Evolutionary conservation across 495 filamentous ascomycete genomes (phyloP), one percentile per base, ranked within the genome.

Genomic region (Aspergillus sparsus): DNA sequence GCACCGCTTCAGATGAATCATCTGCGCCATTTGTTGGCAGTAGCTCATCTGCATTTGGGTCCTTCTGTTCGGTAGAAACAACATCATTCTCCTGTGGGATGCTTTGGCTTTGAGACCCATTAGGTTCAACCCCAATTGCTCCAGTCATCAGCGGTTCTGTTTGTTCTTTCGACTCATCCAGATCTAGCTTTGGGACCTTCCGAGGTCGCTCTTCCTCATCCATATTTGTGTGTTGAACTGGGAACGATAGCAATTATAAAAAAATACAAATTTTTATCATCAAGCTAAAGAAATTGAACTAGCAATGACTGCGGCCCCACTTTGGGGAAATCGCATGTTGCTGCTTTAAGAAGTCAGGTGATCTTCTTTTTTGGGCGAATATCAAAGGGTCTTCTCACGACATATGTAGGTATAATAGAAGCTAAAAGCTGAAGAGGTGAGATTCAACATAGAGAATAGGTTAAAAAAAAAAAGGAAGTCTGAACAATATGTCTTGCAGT

Each of bases 191-290:
- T 13, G 71, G 64, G 11, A 82, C 64, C 61, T 86, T 85, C 34
- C 71, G 68, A 2, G 82, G 82, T 41, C 81, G 70, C 45, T 83
- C 82, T 51, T 82, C 80, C 32, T 72, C 75, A 9, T 81, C 81
- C 83, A 85, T 86, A 16, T 65, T 45, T 35, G 7, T 55, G 41
- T 27, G 45, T 37, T 55, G 54, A 12, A 61, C 46, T 11, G 41
- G 18, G 53, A 53, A 41, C 21, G 1, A 27, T 27, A 27, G 21
- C 3, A 27, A 27, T 27, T 27, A 27, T 27, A 27, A 27, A 27
- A 3, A 27, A 27, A 27, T 27, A 27, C 21, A 27, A 27, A 27
- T 1, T 27, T 27, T 27, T 27, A 27, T 27, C 3, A 27, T 27
- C 21, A 27, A 27, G 21, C 21, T 58, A 61, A 34, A n/a, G n/a